Conservation (phyloP, 2,329 filamentous ascomycete species). For the Ceratocystis huliohia region DNA sequence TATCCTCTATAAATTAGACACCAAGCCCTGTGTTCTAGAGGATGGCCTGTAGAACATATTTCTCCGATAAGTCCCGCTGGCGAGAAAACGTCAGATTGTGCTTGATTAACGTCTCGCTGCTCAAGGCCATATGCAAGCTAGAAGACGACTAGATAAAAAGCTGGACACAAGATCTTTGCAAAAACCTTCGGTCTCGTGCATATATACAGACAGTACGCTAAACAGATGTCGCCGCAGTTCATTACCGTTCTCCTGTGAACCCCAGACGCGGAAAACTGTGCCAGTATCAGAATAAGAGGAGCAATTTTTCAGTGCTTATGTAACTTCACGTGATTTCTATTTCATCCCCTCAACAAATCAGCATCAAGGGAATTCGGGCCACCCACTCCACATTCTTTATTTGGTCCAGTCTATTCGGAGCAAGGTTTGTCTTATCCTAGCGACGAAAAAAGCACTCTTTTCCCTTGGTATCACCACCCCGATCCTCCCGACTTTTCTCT, state of each 20-base stretch:
- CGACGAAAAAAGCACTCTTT: conserved; percentile 16
- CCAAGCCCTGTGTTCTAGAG: background rate
- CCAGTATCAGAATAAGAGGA: background rate
- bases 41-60: background rate
- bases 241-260: background rate
- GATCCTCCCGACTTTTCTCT: conserved; percentile 20
- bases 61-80: background rate
- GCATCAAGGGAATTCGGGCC: conserved; percentile 14
- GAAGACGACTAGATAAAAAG: too few relatives aligned
- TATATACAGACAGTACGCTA: too few relatives aligned
- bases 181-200: too few relatives aligned
- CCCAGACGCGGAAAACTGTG: conserved; percentile 10
- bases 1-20: background rate
- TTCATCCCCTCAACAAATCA: conserved; percentile 11
- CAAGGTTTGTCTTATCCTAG: conserved; percentile 8
- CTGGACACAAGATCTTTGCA: too few relatives aligned
- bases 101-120: too few relatives aligned
- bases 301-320: conserved; percentile 1
- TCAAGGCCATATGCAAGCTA: too few relatives aligned
- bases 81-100: background rate
- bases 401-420: conserved; percentile 9
- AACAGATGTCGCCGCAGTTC: too few relatives aligned
- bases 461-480: conserved; percentile 17
- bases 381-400: conserved; percentile 13
- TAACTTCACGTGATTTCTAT: conserved; percentile 13